A percentile compares a stretch with the other conserved stretches of the same genome.
phyloP scores from a whole-genome alignment of 805 yeast species.

The Kazachstania kunashirensis region DNA sequence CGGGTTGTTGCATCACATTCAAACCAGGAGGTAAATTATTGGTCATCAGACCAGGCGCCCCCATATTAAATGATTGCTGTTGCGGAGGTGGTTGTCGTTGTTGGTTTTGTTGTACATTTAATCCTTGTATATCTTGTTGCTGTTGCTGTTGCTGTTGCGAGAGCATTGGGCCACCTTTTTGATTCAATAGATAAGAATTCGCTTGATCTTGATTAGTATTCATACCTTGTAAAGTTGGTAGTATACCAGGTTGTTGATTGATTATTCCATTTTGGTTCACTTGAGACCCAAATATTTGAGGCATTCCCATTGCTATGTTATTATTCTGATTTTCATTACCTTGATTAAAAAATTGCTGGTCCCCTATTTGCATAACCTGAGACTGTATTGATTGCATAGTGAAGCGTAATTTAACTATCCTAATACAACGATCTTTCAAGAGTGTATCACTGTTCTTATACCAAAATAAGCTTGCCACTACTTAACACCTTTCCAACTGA shows the following conservation, averaged over 20 bases:
- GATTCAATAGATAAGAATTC: constrained; percentile 21
- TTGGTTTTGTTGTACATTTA: constrained; percentile 9
- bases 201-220: constrained; percentile 10
- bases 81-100: constrained; percentile 4
- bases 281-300: constrained; percentile 25
- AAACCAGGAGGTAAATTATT: constrained; percentile 23
- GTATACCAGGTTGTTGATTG: constrained; percentile 16
- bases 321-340: constrained; percentile 19
- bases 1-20: constrained; percentile 18
- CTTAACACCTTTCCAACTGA: too few species aligned
- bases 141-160: constrained; percentile 15
- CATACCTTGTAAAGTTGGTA: constrained; percentile 12
- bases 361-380: constrained; percentile 23
- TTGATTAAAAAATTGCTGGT: constrained; percentile 23
- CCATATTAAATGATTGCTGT: constrained; percentile 11
- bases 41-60: constrained; percentile 5
- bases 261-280: constrained; percentile 18
- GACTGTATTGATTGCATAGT: constrained; percentile 24
- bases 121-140: constrained; percentile 8
- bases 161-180: constrained; percentile 20
- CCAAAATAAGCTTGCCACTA: too few species aligned
- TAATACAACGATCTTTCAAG: too few species aligned
- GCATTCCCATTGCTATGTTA: constrained; percentile 22
- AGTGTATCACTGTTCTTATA: too few species aligned
- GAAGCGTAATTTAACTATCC: too few species aligned